Percentiles rank a stretch among this genome's conserved stretches.
Evolutionary conservation across 257 asterid species (phyloP).

Genomic region (Capsicum baccatum): DNA sequence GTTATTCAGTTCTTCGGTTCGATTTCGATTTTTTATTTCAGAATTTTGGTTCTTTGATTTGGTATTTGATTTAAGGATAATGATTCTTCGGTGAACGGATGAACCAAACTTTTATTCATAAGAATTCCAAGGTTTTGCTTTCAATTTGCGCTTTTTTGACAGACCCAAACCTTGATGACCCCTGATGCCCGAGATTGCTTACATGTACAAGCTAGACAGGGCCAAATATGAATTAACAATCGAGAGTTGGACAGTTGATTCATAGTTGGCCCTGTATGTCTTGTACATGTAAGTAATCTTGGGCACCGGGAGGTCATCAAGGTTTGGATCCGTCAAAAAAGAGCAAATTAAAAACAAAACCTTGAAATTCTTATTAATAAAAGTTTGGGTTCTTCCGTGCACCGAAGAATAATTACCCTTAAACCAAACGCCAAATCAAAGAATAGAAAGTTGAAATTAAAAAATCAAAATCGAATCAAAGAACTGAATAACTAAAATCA

Average conservation of each 20-base stretch:
- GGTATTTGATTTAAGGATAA: too few relatives aligned
- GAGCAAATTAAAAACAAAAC: slow-evolving; percentile 84
- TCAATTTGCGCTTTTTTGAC: slow-evolving; percentile 80
- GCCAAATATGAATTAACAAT: slow-evolving; percentile 82
- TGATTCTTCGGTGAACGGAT: too few relatives aligned
- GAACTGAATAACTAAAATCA: too few relatives aligned
- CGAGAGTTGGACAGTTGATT: slow-evolving; percentile 88
- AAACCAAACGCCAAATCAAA: too few relatives aligned
- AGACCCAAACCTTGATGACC: slow-evolving; percentile 90
- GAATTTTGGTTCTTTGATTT: too few relatives aligned
- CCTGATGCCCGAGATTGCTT: slow-evolving; percentile 82
- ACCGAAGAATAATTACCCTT: too few relatives aligned
- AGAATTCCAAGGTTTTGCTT: slow-evolving; percentile 59
- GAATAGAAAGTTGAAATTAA: too few relatives aligned
- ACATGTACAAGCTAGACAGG: slow-evolving; percentile 83
- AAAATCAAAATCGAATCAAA: too few relatives aligned
- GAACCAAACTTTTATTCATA: too few relatives aligned
- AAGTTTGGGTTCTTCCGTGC: too few relatives aligned
- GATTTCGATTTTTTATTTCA: too few relatives aligned
- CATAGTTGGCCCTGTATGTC: slow-evolving; percentile 76
- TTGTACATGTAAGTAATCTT: slow-evolving; percentile 92
- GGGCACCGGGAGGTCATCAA: slow-evolving; percentile 81
- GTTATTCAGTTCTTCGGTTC: too few relatives aligned
- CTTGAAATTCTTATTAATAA: slow-evolving; percentile 31
- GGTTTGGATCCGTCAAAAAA: slow-evolving; percentile 83